A percentile compares a stretch with the other conserved stretches of the same genome.
These are phyloP conservation scores for Ramaria sp. DNA, from an alignment of 768 basidiomycete species.

Conservation along the genomic window DNA sequence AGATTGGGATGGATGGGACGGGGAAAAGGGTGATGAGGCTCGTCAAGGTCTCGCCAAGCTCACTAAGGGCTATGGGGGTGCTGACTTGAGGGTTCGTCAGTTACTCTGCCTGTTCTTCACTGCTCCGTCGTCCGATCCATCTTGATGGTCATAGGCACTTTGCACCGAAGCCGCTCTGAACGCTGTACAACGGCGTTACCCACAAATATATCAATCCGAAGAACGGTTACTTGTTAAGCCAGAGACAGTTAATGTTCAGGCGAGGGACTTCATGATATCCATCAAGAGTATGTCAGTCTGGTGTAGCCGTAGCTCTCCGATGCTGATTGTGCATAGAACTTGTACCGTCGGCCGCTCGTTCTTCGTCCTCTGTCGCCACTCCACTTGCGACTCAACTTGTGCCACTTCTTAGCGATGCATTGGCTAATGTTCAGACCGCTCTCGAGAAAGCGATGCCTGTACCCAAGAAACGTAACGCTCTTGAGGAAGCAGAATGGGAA, in stretches of 20 bases:
- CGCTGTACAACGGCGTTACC: conserved; percentile 91
- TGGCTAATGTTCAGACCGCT: conserved; percentile 62
- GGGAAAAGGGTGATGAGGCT: conserved; percentile 34
- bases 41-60: conserved; percentile 67
- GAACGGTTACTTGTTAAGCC: conserved; percentile 80
- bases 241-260: conserved; percentile 70
- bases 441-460: conserved; percentile 71
- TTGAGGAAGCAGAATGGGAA: conserved; percentile 95
- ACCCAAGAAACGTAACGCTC: conserved; percentile 68
- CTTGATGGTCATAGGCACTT: conserved; percentile 47
- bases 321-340: conserved; percentile 46
- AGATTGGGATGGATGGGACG: conserved; percentile 79
- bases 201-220: conserved; percentile 90
- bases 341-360: conserved; percentile 89
- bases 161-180: conserved; percentile 97
- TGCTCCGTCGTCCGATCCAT: conserved; percentile 8
- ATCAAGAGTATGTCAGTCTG: conserved; percentile 63
- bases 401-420: conserved; percentile 57
- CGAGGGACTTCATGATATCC: conserved; percentile 95
- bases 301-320: background rate
- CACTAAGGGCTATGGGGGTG: conserved; percentile 97
- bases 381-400: conserved; percentile 78
- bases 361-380: conserved; percentile 75
- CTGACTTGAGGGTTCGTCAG: conserved; percentile 76
- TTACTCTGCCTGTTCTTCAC: conserved; percentile 5